phyloP scores from a whole-genome alignment of 2,329 filamentous ascomycete genomes.

The Aspergillus phoenicis region DNA sequence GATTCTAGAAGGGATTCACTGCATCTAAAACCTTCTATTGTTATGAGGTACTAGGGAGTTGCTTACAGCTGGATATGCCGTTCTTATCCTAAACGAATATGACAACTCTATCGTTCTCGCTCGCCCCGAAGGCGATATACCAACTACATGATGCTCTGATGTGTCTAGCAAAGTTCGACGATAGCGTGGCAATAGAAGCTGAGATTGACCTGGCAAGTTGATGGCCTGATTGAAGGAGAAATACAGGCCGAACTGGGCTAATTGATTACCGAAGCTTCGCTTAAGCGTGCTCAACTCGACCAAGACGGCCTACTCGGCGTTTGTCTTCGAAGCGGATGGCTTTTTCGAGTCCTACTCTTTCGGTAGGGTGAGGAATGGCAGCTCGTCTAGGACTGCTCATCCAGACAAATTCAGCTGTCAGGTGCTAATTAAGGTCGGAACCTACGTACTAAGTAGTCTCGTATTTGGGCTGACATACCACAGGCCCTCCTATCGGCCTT shows the following conservation, averaged over 20 bases:
- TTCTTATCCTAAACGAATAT: constrained; percentile 14
- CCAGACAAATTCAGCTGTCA: constrained; percentile 60
- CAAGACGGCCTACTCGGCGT: constrained; percentile 65
- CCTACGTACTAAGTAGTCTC: neutral
- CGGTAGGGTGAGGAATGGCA: constrained; percentile 29
- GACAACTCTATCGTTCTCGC: constrained; percentile 53
- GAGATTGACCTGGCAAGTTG: constrained; percentile 50
- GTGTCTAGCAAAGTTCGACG: constrained; percentile 66
- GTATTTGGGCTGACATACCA: constrained; percentile 11
- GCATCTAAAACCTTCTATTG: neutral
- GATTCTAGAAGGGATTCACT: neutral
- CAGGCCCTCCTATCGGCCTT: constrained; percentile 64
- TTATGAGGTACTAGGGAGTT: neutral
- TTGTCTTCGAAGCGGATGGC: constrained; percentile 54
- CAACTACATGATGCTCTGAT: constrained; percentile 61
- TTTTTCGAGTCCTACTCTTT: constrained; percentile 66
- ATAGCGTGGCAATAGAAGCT: constrained; percentile 64
- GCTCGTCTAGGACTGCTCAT: constrained; percentile 30
- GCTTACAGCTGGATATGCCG: neutral
- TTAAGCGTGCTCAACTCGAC: constrained; percentile 64
- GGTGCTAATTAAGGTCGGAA: constrained; percentile 57
- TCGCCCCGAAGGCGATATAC: constrained; percentile 58
- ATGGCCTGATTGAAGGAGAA: neutral
- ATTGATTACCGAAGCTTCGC: constrained; percentile 52
- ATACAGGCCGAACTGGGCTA: neutral